Conservation (phyloP, 2,329 filamentous ascomycete genomes). For the Cadophora gregata region DNA sequence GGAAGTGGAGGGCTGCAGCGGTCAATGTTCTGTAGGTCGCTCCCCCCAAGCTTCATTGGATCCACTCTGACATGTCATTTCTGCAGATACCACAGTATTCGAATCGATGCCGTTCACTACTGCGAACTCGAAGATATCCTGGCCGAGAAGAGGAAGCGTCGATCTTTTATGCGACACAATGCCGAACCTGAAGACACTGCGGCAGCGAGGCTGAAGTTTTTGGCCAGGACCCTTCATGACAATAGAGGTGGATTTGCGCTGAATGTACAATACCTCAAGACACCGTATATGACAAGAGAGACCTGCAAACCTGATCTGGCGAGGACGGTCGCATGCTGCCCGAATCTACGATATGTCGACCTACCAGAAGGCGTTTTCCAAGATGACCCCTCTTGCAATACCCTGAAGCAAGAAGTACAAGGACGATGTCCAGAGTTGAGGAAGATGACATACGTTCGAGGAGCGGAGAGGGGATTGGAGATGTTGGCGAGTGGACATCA, state of each 20-base stretch:
- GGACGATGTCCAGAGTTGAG: slow-evolving; percentile 81
- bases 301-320: slow-evolving; percentile 84
- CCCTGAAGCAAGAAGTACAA: slow-evolving; percentile 83
- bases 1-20: slow-evolving; percentile 68
- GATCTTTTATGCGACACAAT: slow-evolving; percentile 75
- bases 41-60: background rate
- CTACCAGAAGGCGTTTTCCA: slow-evolving; percentile 86
- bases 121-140: slow-evolving; percentile 86
- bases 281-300: slow-evolving; percentile 91
- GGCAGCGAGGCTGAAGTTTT: slow-evolving; percentile 74
- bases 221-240: slow-evolving; percentile 83
- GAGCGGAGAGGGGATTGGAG: slow-evolving; percentile 79
- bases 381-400: slow-evolving; percentile 76
- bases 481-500: slow-evolving; percentile 67
- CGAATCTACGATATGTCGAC: slow-evolving; percentile 87
- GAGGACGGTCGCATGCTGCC: slow-evolving; percentile 81
- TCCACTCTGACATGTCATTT: slow-evolving; percentile 20
- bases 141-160: slow-evolving; percentile 77
- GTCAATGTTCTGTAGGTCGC: slow-evolving; percentile 64
- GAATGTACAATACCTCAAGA: slow-evolving; percentile 80
- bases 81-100: slow-evolving; percentile 83
- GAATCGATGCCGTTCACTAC: slow-evolving; percentile 94
- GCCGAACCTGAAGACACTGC: slow-evolving; percentile 82
- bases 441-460: slow-evolving; percentile 85
- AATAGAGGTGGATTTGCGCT: slow-evolving; percentile 69